Base-by-base conservation (phyloP, 495 filamentous ascomycete genomes). In the Aspergillus nidulans region DNA sequence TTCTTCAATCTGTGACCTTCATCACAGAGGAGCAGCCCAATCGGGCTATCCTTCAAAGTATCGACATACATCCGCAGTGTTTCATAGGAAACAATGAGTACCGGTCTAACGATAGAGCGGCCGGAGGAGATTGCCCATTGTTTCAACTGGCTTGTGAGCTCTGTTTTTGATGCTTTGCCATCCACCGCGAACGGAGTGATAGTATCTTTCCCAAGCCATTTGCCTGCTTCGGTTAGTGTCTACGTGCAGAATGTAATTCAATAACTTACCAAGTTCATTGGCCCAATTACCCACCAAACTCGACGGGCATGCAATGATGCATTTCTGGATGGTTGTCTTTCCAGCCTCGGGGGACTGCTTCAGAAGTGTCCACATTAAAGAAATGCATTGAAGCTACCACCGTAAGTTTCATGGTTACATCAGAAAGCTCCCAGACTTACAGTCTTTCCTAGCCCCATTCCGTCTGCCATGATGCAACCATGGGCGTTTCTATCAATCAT, bases 1-100 rank as follows among this genome's bases (percentile, higher is more conserved):
- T 99, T 99, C 68, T 99, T 99, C 38, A 99, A 72, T n/a, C 94
- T 87, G 78, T 99, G 94, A 1, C 94, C 94, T 72, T 99, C 94
- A 59, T 99, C 94, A 66, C 94, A 97, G n/a, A 99, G 81, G 66
- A 99, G 85, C 9, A 99, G 74, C 6, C 94, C 94, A 60, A 99
- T 97, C 2, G 85, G 86, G 2, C 87, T 88, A 52, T 91, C 84
- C 48, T 84, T 88, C 39, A 99, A 80, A 59, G 92, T 86, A n/a
- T 90, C 88, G 7, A 89, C 86, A 57, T 99, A 91, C 48, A 97
- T 74, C 19, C 94, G 86, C 5, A 99, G 79, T 0, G 95, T 97
- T 65, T 99, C 94, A 64, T 99, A 99, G 1, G 94, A 97, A 46
- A 99, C 91, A 47, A 99, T 99, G n/a, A 99, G 86, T n/a, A 97